Evolutionary conservation across 2,329 filamentous ascomycete genomes (phyloP).

Genomic region (Neocatenulostroma microsporum): DNA sequence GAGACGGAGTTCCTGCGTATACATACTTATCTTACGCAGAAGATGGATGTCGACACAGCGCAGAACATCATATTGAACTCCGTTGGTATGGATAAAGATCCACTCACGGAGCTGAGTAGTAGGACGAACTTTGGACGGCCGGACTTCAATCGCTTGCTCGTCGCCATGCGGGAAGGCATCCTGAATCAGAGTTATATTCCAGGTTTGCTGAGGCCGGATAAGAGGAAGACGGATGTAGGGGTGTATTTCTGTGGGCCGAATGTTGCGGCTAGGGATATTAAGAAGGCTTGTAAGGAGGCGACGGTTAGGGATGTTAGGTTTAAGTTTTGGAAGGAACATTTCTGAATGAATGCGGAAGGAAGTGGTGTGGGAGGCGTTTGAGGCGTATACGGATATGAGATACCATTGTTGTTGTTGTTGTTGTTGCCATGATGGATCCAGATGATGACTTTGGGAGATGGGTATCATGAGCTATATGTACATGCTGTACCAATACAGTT

Average conservation of each 20-base stretch:
- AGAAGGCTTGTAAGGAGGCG: slow-evolving; percentile 66
- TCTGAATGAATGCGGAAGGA: too few relatives aligned
- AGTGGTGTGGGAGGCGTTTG: too few relatives aligned
- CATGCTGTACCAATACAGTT: slow-evolving; percentile 1
- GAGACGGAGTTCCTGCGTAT: slow-evolving; percentile 85
- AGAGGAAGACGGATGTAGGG: slow-evolving; percentile 74
- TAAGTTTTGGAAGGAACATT: slow-evolving; percentile 98
- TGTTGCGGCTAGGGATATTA: slow-evolving; percentile 70
- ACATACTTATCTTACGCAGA: slow-evolving; percentile 94
- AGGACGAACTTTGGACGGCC: slow-evolving; percentile 93
- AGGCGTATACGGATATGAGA: too few relatives aligned
- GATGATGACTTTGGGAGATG: too few relatives aligned
- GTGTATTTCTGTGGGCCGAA: slow-evolving; percentile 97
- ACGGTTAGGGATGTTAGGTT: slow-evolving; percentile 76
- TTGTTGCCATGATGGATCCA: too few relatives aligned
- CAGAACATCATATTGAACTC: slow-evolving; percentile 97
- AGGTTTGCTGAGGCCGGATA: slow-evolving; percentile 52
- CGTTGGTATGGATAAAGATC: slow-evolving; percentile 79
- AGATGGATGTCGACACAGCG: slow-evolving; percentile 80
- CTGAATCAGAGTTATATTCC: slow-evolving; percentile 75
- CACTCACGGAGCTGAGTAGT: slow-evolving; percentile 80
- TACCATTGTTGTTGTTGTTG: too few relatives aligned
- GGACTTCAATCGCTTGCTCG: slow-evolving; percentile 74
- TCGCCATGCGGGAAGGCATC: slow-evolving; percentile 80
- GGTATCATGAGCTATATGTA: slow-evolving; percentile 2